Conservation (phyloP, 257 asterid genomes). For the Fraxinus cuspidata region DNA sequence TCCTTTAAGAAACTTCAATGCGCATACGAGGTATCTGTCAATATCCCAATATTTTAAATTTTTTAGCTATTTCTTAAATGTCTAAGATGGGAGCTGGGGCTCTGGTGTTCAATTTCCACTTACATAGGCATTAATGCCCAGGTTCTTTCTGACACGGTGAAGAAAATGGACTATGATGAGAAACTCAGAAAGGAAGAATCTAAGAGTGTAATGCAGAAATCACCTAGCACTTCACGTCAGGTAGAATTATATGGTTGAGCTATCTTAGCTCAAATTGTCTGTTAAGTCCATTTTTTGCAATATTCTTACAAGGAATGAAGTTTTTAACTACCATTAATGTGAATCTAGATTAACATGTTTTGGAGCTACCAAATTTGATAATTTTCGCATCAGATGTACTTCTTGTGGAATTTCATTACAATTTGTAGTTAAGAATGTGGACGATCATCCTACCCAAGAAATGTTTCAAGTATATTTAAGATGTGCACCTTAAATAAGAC, state of each 20-base stretch:
- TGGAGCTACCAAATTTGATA: not conserved
- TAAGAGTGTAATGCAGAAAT: conserved; percentile 71
- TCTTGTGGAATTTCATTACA: not conserved
- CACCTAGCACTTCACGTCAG: conserved; percentile 79
- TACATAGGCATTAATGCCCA: conserved; percentile 36
- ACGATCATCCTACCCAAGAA: not conserved
- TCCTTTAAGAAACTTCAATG: conserved; percentile 96
- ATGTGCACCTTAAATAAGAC: not conserved
- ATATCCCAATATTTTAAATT: not conserved
- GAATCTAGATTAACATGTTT: not conserved
- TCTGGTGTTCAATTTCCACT: conserved; percentile 29
- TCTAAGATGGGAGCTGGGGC: conserved; percentile 26
- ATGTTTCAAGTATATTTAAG: not conserved
- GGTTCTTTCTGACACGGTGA: conserved; percentile 93
- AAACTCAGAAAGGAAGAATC: conserved; percentile 87
- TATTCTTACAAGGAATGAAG: not conserved
- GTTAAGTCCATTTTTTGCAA: not conserved
- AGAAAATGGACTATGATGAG: conserved; percentile 95
- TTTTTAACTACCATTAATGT: not conserved
- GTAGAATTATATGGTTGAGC: conserved; percentile 36
- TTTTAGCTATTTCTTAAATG: conserved; percentile 16
- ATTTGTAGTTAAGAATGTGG: not conserved
- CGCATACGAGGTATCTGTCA: conserved; percentile 78
- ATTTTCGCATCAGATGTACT: not conserved
- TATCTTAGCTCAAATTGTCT: not conserved